Base-by-base conservation (phyloP, 140 eudicot genomes). In the Ambrosia hybrid region DNA sequence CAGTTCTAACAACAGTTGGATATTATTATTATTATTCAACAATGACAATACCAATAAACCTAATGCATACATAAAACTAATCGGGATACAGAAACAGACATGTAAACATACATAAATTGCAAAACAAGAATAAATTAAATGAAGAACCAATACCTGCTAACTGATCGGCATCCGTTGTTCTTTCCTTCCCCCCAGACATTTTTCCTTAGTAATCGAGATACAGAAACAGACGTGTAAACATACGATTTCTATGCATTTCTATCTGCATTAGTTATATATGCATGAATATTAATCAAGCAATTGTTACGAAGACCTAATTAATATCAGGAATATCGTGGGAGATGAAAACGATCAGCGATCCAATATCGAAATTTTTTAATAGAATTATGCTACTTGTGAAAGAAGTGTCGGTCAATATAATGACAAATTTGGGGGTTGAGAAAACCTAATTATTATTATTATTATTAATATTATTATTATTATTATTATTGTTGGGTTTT, bases 391-490 rank as follows among this genome's bases (percentile, higher is more conserved):
- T 21, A 79, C 57, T 79, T 79, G 79, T 79, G 75, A 57, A 57
- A 68, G 7, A 21, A 51, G 69, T 63, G 65, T 72, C 64, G 78
- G 78, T 11, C 48, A 66, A 57, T 51, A 33, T 77, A 61, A 41
- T 13, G 60, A n/a, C 36, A 41, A 52, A 71, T 12, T 39, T 65
- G 16, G 36, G 51, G 73, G 65, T 21, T 64, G 37, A 65, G 43
- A 79, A 79, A 67, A 52, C 79, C 83, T 79, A 79, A 78, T 46
- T 53, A n/a, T 12, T 57, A 30, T 7, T 48, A 48, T 46, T 49
- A 49, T 9, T 48, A 48, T 48, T 48, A 48, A 0, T 48, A 48
- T 2, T 49, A 49, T 9, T 46, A 11, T 49, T 49, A 49, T 7
- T 49, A 11, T 49, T 43, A 6, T 38, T 56, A 10, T 63, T 39